Percentiles rank a stretch among this genome's conserved stretches.
These are phyloP conservation scores for Odontarrhena argentea DNA, from an alignment of 345 rosid genomes.

Conservation along the genomic window DNA sequence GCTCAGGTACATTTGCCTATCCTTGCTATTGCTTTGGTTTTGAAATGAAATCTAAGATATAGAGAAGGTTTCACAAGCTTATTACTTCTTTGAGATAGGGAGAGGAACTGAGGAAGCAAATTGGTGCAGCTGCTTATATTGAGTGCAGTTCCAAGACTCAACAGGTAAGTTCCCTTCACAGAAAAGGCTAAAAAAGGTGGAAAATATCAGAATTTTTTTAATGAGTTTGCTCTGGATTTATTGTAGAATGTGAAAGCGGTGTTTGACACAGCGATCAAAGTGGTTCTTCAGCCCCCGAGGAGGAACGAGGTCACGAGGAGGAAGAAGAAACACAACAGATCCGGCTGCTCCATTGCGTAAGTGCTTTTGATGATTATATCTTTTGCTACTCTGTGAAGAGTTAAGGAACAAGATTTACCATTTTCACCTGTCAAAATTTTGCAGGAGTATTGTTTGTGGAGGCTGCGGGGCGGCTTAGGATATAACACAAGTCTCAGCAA, in stretches of 20 bases:
- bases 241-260: conserved; percentile 90
- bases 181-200: not conserved
- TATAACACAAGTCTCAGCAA: conserved; percentile 10
- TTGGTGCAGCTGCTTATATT: conserved; percentile 94
- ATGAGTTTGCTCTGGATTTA: conserved; percentile 17
- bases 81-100: conserved; percentile 53
- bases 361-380: conserved; percentile 35
- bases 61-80: conserved; percentile 10
- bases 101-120: conserved; percentile 90
- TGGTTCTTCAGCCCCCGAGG: conserved; percentile 93
- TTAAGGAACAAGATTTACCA: not conserved
- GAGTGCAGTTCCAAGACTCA: conserved; percentile 99
- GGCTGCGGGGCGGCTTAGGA: conserved; percentile 61
- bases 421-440: conserved; percentile 6
- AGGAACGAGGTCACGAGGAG: conserved; percentile 71
- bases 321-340: conserved; percentile 61
- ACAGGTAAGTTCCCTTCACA: conserved; percentile 54
- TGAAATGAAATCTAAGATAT: not conserved
- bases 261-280: conserved; percentile 94
- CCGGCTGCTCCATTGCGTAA: conserved; percentile 79
- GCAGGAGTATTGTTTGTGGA: conserved; percentile 79
- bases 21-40: not conserved
- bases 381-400: not conserved
- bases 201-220: not conserved
- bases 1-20: conserved; percentile 56